A percentile compares a stretch with the other conserved stretches of the same genome.
These are phyloP conservation scores for Carex littledalei DNA, from an alignment of 176 grass and related monocot species.

Conservation along the genomic window DNA sequence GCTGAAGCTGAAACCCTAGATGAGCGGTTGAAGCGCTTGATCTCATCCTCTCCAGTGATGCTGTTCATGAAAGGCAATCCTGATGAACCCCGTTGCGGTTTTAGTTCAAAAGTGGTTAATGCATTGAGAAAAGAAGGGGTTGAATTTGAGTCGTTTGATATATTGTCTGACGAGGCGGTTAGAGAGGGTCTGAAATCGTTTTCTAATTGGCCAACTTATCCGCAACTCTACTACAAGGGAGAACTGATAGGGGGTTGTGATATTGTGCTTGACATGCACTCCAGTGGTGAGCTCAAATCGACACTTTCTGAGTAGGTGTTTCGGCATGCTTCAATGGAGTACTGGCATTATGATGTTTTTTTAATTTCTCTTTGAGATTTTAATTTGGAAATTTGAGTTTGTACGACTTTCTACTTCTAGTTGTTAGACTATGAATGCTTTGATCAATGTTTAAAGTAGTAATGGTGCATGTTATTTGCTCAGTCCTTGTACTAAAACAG, in stretches of 20 bases:
- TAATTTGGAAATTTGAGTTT: conserved; percentile 4
- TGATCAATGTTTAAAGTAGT: neutral
- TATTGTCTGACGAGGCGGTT: conserved; percentile 70
- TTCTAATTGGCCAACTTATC: conserved; percentile 94
- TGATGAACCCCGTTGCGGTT: conserved; percentile 69
- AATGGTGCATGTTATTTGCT: neutral
- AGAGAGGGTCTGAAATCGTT: conserved; percentile 83
- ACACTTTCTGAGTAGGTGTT: conserved; percentile 46
- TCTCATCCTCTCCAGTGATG: conserved; percentile 59
- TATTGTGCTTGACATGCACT: conserved; percentile 78
- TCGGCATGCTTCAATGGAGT: neutral
- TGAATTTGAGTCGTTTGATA: conserved; percentile 80
- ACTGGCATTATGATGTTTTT: neutral
- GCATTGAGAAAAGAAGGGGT: conserved; percentile 60
- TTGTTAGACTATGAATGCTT: conserved; percentile 18
- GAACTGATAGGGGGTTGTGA: conserved; percentile 92
- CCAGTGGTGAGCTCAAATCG: conserved; percentile 57
- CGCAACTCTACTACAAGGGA: conserved; percentile 93
- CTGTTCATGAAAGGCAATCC: conserved; percentile 97
- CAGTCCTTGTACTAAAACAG: neutral
- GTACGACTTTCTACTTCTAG: neutral
- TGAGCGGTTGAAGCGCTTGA: conserved; percentile 40
- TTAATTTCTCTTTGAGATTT: neutral
- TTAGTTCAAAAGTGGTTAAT: conserved; percentile 88
- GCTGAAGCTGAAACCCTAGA: conserved; percentile 40